These are phyloP conservation scores for Pseudotulostoma volvatum DNA, from an alignment of 495 filamentous ascomycete genomes.

Conservation along the genomic window DNA sequence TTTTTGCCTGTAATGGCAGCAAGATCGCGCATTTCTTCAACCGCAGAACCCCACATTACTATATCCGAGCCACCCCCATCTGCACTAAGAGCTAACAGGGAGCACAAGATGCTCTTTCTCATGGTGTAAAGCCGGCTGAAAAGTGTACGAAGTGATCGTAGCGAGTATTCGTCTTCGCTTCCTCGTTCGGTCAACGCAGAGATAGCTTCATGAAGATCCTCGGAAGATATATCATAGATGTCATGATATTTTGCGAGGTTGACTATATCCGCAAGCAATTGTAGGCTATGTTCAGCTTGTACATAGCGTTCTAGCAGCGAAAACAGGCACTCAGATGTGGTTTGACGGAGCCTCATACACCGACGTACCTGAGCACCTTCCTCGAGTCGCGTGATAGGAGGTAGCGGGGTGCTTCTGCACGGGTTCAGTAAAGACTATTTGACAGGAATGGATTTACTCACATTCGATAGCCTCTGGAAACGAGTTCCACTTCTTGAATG, in stretches of 20 bases:
- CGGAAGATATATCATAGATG: constrained; percentile 73
- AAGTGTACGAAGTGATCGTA: constrained; percentile 62
- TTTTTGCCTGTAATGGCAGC: constrained; percentile 36
- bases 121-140: constrained; percentile 65
- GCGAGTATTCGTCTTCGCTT: constrained; percentile 57
- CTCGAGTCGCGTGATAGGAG: constrained; percentile 70
- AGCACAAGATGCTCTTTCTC: constrained; percentile 71
- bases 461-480: constrained; percentile 87
- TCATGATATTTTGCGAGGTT: constrained; percentile 83
- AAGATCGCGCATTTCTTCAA: constrained; percentile 55
- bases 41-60: constrained; percentile 57
- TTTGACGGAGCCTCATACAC: constrained; percentile 61
- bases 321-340: constrained; percentile 49
- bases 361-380: constrained; percentile 60
- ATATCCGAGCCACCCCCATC: constrained; percentile 70
- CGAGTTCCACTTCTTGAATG: constrained; percentile 91
- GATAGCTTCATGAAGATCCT: constrained; percentile 55
- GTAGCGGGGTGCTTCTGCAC: constrained; percentile 62
- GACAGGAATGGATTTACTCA: constrained; percentile 36
- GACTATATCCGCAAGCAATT: constrained; percentile 53
- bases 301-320: constrained; percentile 54
- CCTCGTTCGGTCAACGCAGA: constrained; percentile 42
- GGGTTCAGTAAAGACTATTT: constrained; percentile 22
- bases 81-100: constrained; percentile 73
- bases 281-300: constrained; percentile 46